A percentile compares a stretch with the other conserved stretches of the same genome.
Evolutionary conservation across 768 basidiomycete species (phyloP).

Genomic region (Tremella fuciformis): DNA sequence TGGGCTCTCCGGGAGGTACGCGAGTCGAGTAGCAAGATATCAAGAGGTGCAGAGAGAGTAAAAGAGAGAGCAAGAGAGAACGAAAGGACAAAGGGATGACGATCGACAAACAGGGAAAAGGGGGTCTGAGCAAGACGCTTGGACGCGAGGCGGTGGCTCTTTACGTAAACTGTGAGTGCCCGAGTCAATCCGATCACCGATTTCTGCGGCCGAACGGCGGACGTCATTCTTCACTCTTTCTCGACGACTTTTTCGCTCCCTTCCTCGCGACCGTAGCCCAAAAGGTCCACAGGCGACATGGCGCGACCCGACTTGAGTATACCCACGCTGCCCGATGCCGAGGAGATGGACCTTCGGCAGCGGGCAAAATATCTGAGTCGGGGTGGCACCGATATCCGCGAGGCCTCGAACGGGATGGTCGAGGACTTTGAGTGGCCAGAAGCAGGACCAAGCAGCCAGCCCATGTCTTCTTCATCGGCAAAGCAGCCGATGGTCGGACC

Average conservation of each 20-base stretch:
- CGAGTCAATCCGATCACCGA: slow-evolving; percentile 2
- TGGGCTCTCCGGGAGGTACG: neutral
- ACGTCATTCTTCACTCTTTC: neutral
- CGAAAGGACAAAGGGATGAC: neutral
- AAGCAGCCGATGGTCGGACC: slow-evolving; percentile 25
- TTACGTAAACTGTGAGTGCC: neutral
- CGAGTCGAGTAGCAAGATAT: neutral
- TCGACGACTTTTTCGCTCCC: neutral
- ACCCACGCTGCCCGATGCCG: slow-evolving; percentile 8
- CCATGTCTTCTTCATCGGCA: neutral
- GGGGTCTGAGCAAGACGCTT: too few relatives aligned
- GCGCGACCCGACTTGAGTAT: slow-evolving; percentile 14
- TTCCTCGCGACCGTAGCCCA: neutral
- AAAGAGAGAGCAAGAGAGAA: neutral
- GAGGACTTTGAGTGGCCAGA: slow-evolving; percentile 41
- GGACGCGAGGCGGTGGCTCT: too few relatives aligned
- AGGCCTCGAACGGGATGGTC: neutral
- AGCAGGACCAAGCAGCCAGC: slow-evolving; percentile 27
- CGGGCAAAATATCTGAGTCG: neutral
- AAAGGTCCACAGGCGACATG: neutral
- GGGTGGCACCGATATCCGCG: neutral
- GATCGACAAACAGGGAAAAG: slow-evolving; percentile 4
- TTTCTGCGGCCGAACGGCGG: slow-evolving; percentile 1
- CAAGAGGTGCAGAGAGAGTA: neutral
- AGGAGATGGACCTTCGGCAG: slow-evolving; percentile 4